Evolutionary conservation across 371 early-diverging fungal genomes (phyloP), one percentile per base, ranked within the genome.

Genomic region (Blastocladiella emersonii): DNA sequence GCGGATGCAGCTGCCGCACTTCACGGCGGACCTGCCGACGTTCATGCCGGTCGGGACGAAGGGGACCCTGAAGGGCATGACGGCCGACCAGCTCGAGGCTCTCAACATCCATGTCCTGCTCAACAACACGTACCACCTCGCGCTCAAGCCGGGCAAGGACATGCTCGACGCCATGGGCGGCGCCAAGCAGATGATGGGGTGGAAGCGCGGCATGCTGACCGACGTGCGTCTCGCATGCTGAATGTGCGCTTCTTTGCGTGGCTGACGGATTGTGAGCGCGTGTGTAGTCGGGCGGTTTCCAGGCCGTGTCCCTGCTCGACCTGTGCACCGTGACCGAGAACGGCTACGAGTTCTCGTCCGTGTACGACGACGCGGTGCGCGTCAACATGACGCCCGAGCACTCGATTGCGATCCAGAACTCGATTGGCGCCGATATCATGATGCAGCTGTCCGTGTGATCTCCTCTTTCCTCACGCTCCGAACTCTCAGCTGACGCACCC

Each of bases 11-110:
- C 73, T 95, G 63, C 91, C 89, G 49, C 92, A 92, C 75, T 84
- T 81, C 35, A 87, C 83, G 7, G 91, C 90, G 19, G 82, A 87
- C 62, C 86, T 91, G 41, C 98, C 98, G 35, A 87, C 89, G 65
- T 97, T 95, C 68, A 97, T 97, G 98, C 95, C 98, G 8, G 98
- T 97, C 15, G 96, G 92, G n/a, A 97, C 98, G 5, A 89, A 94
- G 75, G 98, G 93, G 27, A 85, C 92, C 19, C 80, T 97, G 76
- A 95, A 95, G 70, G 95, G 92, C 23, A 70, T 93, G 61, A 84
- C 88, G 32, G 79, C 85, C 19, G 68, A 85, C 30, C 93, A 92
- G 66, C 69, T 93, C 49, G 81, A 85, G 67, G 81, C 85, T 43
- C 72, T 91, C n/a, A 85, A 89, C 68, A 90, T 94, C 74, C 88